Evolutionary conservation across 768 basidiomycete species (phyloP).

Genomic region (Gelatoporia subvermispora): DNA sequence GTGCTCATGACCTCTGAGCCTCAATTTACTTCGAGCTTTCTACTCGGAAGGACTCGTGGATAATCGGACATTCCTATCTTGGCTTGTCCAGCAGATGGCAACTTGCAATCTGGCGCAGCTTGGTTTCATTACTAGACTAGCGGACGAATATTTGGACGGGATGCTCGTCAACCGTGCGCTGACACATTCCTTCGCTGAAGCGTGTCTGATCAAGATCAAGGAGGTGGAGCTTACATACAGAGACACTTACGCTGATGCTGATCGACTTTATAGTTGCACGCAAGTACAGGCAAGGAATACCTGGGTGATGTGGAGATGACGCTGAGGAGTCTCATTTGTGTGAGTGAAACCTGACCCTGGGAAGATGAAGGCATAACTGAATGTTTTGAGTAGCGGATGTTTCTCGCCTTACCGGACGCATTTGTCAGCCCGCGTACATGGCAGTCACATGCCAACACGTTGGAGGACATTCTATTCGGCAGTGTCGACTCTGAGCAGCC

Average conservation of each 20-base stretch:
- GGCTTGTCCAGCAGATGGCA: slow-evolving; percentile 77
- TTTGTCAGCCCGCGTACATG: slow-evolving; percentile 72
- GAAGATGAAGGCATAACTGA: background rate
- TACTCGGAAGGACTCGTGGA: slow-evolving; percentile 81
- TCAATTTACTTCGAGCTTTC: slow-evolving; percentile 68
- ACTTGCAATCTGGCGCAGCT: slow-evolving; percentile 78
- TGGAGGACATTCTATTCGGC: slow-evolving; percentile 45
- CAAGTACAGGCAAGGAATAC: slow-evolving; percentile 49
- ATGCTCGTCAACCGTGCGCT: slow-evolving; percentile 65
- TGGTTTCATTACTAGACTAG: slow-evolving; percentile 69
- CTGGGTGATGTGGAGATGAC: slow-evolving; percentile 49
- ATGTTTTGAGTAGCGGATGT: slow-evolving; percentile 47
- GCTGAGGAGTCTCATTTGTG: slow-evolving; percentile 58
- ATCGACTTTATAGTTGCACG: slow-evolving; percentile 60
- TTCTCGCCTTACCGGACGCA: slow-evolving; percentile 67
- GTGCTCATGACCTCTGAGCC: slow-evolving; percentile 32
- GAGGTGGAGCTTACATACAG: too few relatives aligned
- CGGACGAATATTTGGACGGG: slow-evolving; percentile 74
- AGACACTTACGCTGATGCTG: too few relatives aligned
- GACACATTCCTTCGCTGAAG: slow-evolving; percentile 65
- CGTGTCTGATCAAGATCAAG: slow-evolving; percentile 57
- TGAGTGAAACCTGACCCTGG: slow-evolving; percentile 25
- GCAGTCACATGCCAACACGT: slow-evolving; percentile 44
- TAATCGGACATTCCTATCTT: slow-evolving; percentile 66
- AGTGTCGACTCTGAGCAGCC: slow-evolving; percentile 25